phyloP scores from a whole-genome alignment of 2,329 filamentous ascomycete species.

The Elsinoe fawcettii region DNA sequence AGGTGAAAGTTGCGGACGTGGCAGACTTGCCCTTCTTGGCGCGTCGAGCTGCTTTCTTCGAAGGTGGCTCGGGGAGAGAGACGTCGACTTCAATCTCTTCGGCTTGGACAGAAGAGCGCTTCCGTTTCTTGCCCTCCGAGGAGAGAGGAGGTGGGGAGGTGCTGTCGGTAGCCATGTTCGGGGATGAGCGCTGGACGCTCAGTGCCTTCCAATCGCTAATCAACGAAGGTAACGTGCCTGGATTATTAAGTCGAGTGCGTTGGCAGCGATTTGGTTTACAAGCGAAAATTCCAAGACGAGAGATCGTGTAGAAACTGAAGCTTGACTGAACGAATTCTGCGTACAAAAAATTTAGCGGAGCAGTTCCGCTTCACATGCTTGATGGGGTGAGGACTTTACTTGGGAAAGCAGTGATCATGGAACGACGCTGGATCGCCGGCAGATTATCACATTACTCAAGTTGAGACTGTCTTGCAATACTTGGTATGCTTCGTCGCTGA shows the following conservation, averaged over 20 bases:
- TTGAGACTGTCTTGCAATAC: background rate
- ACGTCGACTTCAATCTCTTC: slow-evolving; percentile 86
- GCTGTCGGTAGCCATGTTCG: slow-evolving; percentile 4
- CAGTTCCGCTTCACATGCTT: slow-evolving; percentile 5
- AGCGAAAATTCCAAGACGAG: background rate
- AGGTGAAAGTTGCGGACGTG: slow-evolving; percentile 21
- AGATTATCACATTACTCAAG: background rate
- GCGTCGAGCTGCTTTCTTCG: slow-evolving; percentile 83
- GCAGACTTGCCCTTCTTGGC: slow-evolving; percentile 60
- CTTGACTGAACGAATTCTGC: background rate
- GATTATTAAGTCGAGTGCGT: background rate
- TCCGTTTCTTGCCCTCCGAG: slow-evolving; percentile 53
- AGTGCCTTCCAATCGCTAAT: background rate
- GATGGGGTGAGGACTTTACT: background rate
- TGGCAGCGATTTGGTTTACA: background rate
- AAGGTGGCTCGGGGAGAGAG: slow-evolving; percentile 81
- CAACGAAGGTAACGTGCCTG: background rate
- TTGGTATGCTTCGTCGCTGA: too few species aligned
- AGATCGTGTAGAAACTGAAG: background rate
- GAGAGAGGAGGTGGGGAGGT: background rate
- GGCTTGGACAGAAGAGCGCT: slow-evolving; percentile 45
- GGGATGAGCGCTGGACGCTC: background rate
- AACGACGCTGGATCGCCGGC: background rate
- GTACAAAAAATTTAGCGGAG: slow-evolving; percentile 1
- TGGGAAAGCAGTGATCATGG: too few species aligned